Evolutionary conservation across 305 asterid species (phyloP), one percentile per base, ranked within the genome.

Genomic region (Solanum aculeatissimum): DNA sequence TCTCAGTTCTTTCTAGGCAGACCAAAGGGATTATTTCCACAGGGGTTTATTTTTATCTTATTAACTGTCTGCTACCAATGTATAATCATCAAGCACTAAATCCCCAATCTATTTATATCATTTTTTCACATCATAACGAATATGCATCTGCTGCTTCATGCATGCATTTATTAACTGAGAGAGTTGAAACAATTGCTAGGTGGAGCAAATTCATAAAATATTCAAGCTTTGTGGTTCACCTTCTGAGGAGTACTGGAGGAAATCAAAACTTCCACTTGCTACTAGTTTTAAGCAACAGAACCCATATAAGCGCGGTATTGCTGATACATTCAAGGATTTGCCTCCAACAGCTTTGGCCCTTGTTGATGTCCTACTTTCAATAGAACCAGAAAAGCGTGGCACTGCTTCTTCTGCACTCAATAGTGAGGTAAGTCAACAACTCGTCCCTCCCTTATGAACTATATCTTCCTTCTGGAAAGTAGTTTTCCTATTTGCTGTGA

Each of bases 171-270:
- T 29, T 77, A 79, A 66, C 2, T 19, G 27, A 83, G 74, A 70
- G 54, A 83, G 65, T 63, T 58, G 72, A 83, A 43, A 74, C 35
- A 42, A 80, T 38, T 84, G 2, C 38, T 42, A 95, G 98, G 98
- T 95, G 86, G 98, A 95, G 90, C 98, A 95, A 93, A 88, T 93
- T 91, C 98, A 95, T 82, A 95, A 95, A 87, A 95, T 95, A 74
- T 93, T 95, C 91, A 95, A 95, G 93, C 91, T 95, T 42, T 95
- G 98, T 84, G 98, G 98, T 75, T 95, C 98, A 40, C 98, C 98
- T 53, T 86, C 93, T 53, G 95, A 91, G 77, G 95, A 90, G 40
- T 95, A 91, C 81, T 95, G 98, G 98, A 91, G 85, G 53, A 92
- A 86, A 85, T 82, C 94, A 14, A 94, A 92, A 85, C 86, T 91